Evolutionary conservation across 2,329 filamentous ascomycete species (phyloP).

Genomic region (Fusarium foetens): DNA sequence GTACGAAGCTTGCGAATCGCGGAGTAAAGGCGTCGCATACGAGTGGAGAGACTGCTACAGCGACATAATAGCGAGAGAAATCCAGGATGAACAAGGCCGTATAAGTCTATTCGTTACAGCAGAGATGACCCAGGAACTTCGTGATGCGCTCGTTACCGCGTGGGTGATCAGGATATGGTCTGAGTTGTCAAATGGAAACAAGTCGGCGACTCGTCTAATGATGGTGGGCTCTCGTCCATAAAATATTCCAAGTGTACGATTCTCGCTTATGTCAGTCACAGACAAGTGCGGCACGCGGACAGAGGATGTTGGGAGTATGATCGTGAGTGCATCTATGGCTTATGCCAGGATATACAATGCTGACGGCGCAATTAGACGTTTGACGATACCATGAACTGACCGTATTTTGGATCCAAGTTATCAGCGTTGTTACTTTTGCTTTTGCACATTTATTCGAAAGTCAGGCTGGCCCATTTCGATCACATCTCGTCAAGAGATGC

Average conservation of each 20-base stretch:
- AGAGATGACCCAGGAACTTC: slow-evolving; percentile 42
- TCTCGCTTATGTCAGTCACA: slow-evolving; percentile 24
- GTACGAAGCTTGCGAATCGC: slow-evolving; percentile 45
- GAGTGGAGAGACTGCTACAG: slow-evolving; percentile 49
- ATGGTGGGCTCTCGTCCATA: slow-evolving; percentile 22
- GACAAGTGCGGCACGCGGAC: slow-evolving; percentile 23
- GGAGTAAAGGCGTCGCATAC: slow-evolving; percentile 41
- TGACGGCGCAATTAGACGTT: background rate
- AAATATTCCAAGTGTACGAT: background rate
- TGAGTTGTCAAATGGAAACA: slow-evolving; percentile 49
- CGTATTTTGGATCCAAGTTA: background rate
- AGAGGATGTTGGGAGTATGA: slow-evolving; percentile 7
- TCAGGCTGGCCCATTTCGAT: background rate
- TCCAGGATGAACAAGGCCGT: slow-evolving; percentile 39
- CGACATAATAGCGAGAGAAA: slow-evolving; percentile 48
- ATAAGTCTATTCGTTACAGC: slow-evolving; percentile 48
- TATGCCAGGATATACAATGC: background rate
- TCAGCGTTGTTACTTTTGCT: background rate
- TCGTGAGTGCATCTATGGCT: background rate
- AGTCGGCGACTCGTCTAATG: slow-evolving; percentile 22
- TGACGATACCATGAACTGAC: background rate
- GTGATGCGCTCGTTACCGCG: slow-evolving; percentile 50
- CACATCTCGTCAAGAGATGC: background rate
- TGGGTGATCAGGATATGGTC: slow-evolving; percentile 52
- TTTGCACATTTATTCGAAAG: background rate